Percentiles rank a stretch among this genome's conserved stretches.
Evolutionary conservation across 2,329 filamentous ascomycete species (phyloP).

Genomic region (Botrytis tulipae): DNA sequence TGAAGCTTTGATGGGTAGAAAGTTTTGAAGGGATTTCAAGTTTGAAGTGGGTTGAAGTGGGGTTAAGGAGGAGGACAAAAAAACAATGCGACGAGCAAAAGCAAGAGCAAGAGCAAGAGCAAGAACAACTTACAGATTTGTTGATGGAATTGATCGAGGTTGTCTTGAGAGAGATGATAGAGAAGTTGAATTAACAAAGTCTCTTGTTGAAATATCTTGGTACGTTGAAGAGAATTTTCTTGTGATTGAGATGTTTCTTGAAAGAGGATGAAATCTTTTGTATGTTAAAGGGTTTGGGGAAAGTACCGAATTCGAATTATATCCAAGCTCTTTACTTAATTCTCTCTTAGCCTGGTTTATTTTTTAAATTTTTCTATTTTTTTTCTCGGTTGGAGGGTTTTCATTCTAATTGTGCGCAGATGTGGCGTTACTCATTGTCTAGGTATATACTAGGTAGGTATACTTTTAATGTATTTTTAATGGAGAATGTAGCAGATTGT

Average conservation of each 20-base stretch:
- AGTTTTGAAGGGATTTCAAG: constrained; percentile 15
- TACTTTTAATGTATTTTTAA: background rate
- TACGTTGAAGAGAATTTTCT: constrained; percentile 1
- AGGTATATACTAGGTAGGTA: too few relatives aligned
- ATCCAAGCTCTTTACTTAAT: constrained; percentile 6
- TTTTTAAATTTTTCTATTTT: background rate
- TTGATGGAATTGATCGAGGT: background rate
- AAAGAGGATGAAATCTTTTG: background rate
- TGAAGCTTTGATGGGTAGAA: background rate
- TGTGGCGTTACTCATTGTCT: background rate
- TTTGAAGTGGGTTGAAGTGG: constrained; percentile 13
- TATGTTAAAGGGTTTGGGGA: background rate
- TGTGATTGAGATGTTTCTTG: background rate
- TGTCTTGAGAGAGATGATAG: background rate
- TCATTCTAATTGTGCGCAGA: background rate
- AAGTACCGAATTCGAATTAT: background rate
- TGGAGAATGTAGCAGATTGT: background rate
- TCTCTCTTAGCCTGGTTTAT: background rate
- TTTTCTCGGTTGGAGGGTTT: constrained; percentile 11
- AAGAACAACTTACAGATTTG: constrained; percentile 7
- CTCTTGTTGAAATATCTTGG: background rate
- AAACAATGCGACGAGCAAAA: background rate
- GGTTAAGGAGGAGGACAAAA: background rate
- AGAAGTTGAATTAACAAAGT: background rate
- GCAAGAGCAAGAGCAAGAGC: background rate